Evolutionary conservation across 305 asterid species (phyloP).

Genomic region (Solanum hybrid): DNA sequence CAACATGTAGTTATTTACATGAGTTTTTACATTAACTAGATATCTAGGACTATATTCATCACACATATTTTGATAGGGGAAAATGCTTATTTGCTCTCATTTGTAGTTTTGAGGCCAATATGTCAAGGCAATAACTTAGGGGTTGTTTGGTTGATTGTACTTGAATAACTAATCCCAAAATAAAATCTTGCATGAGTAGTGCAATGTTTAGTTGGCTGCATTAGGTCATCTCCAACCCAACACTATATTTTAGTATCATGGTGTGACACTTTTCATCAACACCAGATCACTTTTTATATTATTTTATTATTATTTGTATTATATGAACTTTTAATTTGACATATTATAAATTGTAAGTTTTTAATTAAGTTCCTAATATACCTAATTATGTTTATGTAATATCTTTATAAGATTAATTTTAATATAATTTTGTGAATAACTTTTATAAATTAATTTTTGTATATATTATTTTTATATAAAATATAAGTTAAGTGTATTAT

Average conservation of each 20-base stretch:
- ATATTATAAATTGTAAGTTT: too few relatives aligned
- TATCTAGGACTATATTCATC: background rate
- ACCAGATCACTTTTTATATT: background rate
- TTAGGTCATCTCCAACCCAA: background rate
- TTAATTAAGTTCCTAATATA: background rate
- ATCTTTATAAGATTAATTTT: too few relatives aligned
- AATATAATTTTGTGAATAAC: background rate
- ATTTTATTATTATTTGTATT: background rate
- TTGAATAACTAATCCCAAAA: background rate
- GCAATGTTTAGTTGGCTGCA: background rate
- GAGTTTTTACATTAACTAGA: background rate
- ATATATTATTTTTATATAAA: too few relatives aligned
- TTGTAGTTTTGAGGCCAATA: slow-evolving; percentile 1
- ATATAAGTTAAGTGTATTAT: background rate
- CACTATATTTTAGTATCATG: background rate
- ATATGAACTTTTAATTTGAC: background rate
- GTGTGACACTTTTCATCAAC: background rate
- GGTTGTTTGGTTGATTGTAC: background rate
- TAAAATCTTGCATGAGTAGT: background rate
- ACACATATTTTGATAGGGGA: background rate
- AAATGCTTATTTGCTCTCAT: background rate
- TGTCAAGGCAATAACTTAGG: background rate
- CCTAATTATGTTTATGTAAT: background rate
- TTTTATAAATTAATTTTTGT: background rate
- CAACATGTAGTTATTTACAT: background rate